These are phyloP conservation scores for Lasiodiplodia sp. DNA, from an alignment of 2,329 filamentous ascomycete genomes.

Conservation along the genomic window DNA sequence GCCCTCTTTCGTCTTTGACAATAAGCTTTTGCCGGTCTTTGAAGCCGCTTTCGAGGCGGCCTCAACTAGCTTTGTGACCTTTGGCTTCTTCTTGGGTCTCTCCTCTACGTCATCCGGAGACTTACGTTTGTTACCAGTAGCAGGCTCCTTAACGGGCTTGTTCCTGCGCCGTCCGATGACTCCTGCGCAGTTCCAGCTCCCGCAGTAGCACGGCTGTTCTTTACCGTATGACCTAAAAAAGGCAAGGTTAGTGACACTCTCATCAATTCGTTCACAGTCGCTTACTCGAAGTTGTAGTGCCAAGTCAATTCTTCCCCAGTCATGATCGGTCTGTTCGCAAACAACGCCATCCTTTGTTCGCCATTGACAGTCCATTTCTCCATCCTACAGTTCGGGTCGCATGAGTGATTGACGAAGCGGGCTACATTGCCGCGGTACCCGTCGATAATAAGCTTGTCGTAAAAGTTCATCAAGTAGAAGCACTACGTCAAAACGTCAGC, in stretches of 20 bases:
- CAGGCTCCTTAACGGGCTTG: constrained; percentile 38
- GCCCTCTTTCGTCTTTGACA: constrained; percentile 29
- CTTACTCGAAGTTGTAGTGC: constrained; percentile 79
- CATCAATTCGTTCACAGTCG: constrained; percentile 28
- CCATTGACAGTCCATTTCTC: constrained; percentile 96
- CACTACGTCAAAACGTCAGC: constrained; percentile 63
- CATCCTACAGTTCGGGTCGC: constrained; percentile 95
- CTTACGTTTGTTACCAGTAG: constrained; percentile 27
- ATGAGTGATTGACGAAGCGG: constrained; percentile 97
- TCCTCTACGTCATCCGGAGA: constrained; percentile 17
- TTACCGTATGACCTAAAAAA: constrained; percentile 50
- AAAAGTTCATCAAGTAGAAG: constrained; percentile 98
- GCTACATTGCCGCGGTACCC: constrained; percentile 95
- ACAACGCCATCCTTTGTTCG: constrained; percentile 94
- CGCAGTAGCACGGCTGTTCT: constrained; percentile 70
- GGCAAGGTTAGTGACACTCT: not conserved
- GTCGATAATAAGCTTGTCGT: constrained; percentile 98
- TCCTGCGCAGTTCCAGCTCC: constrained; percentile 66
- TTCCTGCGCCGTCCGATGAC: constrained; percentile 65
- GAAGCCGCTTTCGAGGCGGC: constrained; percentile 27
- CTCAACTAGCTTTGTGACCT: constrained; percentile 17
- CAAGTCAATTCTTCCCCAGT: constrained; percentile 97
- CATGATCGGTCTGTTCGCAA: constrained; percentile 88
- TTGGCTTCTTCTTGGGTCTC: constrained; percentile 28
- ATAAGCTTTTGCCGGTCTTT: constrained; percentile 4